These are phyloP conservation scores for Stramenopiles sp. DNA, from an alignment of 352 stramenopile genomes.

Conservation along the genomic window DNA sequence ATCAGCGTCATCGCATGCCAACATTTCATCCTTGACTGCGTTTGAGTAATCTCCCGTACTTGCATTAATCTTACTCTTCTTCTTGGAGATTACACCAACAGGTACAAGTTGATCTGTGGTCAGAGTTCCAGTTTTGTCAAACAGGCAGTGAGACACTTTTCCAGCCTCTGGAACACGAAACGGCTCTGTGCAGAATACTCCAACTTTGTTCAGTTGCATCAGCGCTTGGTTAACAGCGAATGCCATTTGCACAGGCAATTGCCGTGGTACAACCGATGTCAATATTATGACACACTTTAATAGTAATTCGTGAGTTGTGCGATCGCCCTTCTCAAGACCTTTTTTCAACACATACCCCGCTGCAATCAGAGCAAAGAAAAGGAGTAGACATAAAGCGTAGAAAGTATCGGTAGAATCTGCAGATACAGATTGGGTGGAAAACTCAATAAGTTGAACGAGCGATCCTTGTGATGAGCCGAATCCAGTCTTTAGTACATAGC, in stretches of 20 bases:
- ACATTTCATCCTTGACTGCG: not conserved
- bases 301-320: slow-evolving; percentile 82
- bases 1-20: not conserved
- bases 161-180: slow-evolving; percentile 91
- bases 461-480: slow-evolving; percentile 93
- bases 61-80: not conserved
- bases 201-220: slow-evolving; percentile 67
- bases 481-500: slow-evolving; percentile 81
- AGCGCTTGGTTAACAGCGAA: slow-evolving; percentile 91
- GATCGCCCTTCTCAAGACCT: slow-evolving; percentile 54
- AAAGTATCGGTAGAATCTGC: slow-evolving; percentile 84
- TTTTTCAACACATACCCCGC: slow-evolving; percentile 76
- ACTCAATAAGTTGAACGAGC: slow-evolving; percentile 93
- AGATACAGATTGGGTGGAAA: slow-evolving; percentile 83
- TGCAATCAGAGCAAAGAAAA: slow-evolving; percentile 85
- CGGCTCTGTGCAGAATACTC: slow-evolving; percentile 91
- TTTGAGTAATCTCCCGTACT: not conserved
- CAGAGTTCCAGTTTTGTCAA: slow-evolving; percentile 97
- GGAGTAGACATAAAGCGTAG: slow-evolving; percentile 76
- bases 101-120: slow-evolving; percentile 86
- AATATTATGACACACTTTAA: slow-evolving; percentile 96
- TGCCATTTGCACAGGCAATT: slow-evolving; percentile 91
- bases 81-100: slow-evolving; percentile 56
- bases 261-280: slow-evolving; percentile 89
- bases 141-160: slow-evolving; percentile 84